A percentile compares a stretch with the other conserved stretches of the same genome.
These are phyloP conservation scores for Otatea glauca DNA, from an alignment of 176 grass and related monocot species.

Conservation along the genomic window DNA sequence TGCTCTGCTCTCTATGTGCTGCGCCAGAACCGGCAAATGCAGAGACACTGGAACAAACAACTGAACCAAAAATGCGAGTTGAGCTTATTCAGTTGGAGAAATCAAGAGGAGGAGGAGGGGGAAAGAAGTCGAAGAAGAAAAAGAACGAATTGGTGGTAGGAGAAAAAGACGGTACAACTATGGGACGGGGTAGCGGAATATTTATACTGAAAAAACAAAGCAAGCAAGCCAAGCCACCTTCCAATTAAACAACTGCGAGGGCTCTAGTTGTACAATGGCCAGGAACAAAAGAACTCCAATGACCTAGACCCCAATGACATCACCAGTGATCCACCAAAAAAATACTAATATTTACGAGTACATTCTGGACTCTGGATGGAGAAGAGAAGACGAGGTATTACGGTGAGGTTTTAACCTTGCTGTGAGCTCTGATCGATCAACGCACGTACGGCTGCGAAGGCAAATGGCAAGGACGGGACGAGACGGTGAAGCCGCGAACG, in stretches of 20 bases:
- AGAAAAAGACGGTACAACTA: slow-evolving; percentile 48
- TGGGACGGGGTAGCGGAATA: slow-evolving; percentile 41
- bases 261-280: not conserved
- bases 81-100: slow-evolving; percentile 24
- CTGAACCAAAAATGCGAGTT: not conserved
- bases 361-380: not conserved
- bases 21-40: not conserved
- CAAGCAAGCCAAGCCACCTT: slow-evolving; percentile 7
- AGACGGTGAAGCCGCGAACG: not conserved
- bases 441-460: not conserved
- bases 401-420: not conserved
- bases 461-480: not conserved
- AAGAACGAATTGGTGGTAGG: slow-evolving; percentile 12
- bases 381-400: not conserved
- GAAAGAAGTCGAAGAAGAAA: not conserved
- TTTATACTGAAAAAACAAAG: slow-evolving; percentile 43
- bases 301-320: not conserved
- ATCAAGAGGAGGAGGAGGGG: not conserved
- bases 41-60: not conserved
- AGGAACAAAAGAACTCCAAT: not conserved
- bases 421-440: not conserved
- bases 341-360: not conserved
- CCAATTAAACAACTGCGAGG: slow-evolving; percentile 27
- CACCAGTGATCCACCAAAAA: not conserved
- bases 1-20: not conserved